Conservation (phyloP, 495 filamentous ascomycete genomes). For the Oleoguttula mirabilis region DNA sequence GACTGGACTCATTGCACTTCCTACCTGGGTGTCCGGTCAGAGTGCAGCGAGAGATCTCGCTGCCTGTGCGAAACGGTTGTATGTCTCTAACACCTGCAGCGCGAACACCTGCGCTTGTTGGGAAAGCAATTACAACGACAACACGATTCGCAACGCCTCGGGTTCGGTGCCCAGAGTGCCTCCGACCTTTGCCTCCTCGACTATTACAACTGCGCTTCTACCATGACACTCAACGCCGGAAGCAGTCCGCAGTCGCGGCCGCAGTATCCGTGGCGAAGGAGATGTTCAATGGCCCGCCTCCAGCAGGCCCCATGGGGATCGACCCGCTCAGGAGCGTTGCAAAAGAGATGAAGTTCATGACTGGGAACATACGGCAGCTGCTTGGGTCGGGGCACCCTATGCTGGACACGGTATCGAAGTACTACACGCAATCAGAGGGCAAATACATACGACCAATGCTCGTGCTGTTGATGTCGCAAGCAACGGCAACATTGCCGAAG, state of each 20-base stretch:
- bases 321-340: slow-evolving; percentile 53
- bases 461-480: slow-evolving; percentile 89
- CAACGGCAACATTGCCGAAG: slow-evolving; percentile 70
- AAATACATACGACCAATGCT: slow-evolving; percentile 93
- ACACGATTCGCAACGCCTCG: background rate
- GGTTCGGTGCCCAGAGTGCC: slow-evolving; percentile 18
- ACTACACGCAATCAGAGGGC: slow-evolving; percentile 93
- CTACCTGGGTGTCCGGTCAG: too few relatives aligned
- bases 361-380: slow-evolving; percentile 74
- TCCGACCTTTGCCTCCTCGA: slow-evolving; percentile 11
- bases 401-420: slow-evolving; percentile 89
- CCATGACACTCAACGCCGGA: slow-evolving; percentile 25
- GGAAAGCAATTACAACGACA: background rate
- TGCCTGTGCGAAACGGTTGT: background rate
- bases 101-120: slow-evolving; percentile 6
- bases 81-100: slow-evolving; percentile 12
- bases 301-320: slow-evolving; percentile 31
- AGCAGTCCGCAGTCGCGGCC: slow-evolving; percentile 47
- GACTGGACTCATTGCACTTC: too few relatives aligned
- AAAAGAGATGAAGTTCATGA: slow-evolving; percentile 91
- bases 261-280: slow-evolving; percentile 70
- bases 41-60: too few relatives aligned
- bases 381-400: slow-evolving; percentile 87
- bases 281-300: slow-evolving; percentile 60
- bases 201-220: slow-evolving; percentile 8